These are phyloP conservation scores for Tylopilus vinaceipallidus DNA, from an alignment of 768 basidiomycete genomes.

Conservation along the genomic window DNA sequence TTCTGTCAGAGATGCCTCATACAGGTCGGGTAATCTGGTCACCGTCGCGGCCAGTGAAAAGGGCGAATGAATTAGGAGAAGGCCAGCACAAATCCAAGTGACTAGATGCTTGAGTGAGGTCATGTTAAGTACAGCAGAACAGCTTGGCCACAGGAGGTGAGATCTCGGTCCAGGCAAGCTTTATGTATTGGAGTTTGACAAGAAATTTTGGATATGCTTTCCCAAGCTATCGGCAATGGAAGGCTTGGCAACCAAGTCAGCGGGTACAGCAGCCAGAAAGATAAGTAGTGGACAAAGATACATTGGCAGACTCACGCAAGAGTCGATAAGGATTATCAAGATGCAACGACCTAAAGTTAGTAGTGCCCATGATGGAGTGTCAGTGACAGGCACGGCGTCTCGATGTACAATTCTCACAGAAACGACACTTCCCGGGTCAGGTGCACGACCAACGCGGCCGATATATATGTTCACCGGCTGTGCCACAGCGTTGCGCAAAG, in stretches of 20 bases:
- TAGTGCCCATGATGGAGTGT: background rate
- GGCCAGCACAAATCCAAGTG: conserved; percentile 5
- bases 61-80: conserved; percentile 3
- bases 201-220: background rate
- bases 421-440: background rate
- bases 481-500: background rate
- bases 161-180: background rate
- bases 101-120: conserved; percentile 4
- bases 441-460: too few species aligned
- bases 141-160: background rate
- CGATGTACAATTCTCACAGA: background rate
- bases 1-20: conserved; percentile 40
- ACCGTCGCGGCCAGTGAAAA: conserved; percentile 10
- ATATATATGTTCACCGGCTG: too few species aligned
- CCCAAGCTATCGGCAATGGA: conserved; percentile 3
- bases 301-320: background rate
- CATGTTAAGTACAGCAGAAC: background rate
- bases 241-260: conserved; percentile 11
- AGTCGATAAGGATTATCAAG: conserved; percentile 1
- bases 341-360: conserved; percentile 4
- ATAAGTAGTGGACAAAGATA: background rate
- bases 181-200: conserved; percentile 2
- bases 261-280: background rate
- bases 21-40: conserved; percentile 37
- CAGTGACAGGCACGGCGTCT: background rate